These are phyloP conservation scores for Phytophthora agathidicida DNA, from an alignment of 352 stramenopile species.

Conservation along the genomic window DNA sequence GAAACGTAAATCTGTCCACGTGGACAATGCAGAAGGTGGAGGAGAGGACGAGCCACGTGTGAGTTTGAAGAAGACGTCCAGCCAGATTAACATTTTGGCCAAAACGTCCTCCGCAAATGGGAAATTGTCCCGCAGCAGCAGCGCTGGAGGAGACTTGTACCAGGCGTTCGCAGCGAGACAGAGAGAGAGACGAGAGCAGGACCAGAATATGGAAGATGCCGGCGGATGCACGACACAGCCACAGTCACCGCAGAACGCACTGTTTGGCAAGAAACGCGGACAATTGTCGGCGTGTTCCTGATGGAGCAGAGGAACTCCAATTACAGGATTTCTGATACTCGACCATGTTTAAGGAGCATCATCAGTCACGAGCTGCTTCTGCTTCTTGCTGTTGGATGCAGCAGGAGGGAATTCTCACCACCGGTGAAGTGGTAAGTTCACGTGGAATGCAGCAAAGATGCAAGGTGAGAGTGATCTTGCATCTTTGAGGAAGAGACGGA, in stretches of 20 bases:
- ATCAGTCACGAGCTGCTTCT: background rate
- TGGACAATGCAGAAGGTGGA: conserved; percentile 41
- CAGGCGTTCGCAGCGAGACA: conserved; percentile 32
- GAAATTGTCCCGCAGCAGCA: conserved; percentile 31
- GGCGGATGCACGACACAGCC: conserved; percentile 27
- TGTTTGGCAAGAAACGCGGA: conserved; percentile 37
- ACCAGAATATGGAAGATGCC: conserved; percentile 61
- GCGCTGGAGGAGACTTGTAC: conserved; percentile 29
- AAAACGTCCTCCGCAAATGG: conserved; percentile 18
- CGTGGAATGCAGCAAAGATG: conserved; percentile 23
- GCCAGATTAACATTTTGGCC: conserved; percentile 64
- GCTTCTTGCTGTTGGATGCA: conserved; percentile 5
- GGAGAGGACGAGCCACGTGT: conserved; percentile 16
- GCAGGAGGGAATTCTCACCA: background rate
- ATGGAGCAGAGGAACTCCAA: conserved; percentile 20
- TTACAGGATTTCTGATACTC: conserved; percentile 7
- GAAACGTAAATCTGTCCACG: conserved; percentile 79
- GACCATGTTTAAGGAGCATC: conserved; percentile 11
- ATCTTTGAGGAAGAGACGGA: conserved; percentile 27
- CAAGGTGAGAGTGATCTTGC: conserved; percentile 3
- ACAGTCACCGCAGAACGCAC: conserved; percentile 30
- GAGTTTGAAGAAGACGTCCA: conserved; percentile 75
- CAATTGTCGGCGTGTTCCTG: conserved; percentile 42
- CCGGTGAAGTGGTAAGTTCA: conserved; percentile 11
- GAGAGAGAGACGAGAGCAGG: conserved; percentile 30